These are phyloP conservation scores for Tubosaeta sp. DNA, from an alignment of 768 basidiomycete genomes.

Conservation along the genomic window DNA sequence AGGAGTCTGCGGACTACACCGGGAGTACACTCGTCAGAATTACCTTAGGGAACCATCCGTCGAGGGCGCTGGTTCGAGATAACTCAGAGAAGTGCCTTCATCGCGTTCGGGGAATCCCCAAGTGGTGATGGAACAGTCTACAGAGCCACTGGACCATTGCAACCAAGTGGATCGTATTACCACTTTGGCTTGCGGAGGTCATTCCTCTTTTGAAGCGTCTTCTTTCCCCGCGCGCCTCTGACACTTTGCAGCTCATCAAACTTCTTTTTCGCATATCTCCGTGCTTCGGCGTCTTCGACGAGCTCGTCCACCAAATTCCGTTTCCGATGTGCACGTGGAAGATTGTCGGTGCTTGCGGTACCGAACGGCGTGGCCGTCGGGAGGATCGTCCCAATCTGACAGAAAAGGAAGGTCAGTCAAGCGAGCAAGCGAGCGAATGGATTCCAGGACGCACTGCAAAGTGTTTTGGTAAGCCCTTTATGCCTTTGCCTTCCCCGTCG, in stretches of 20 bases:
- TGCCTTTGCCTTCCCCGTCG: constrained; percentile 78
- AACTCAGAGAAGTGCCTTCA: too few relatives aligned
- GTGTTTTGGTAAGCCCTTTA: constrained; percentile 81
- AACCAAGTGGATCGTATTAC: constrained; percentile 36
- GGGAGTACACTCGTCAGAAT: background rate
- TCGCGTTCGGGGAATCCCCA: background rate
- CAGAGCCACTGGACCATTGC: constrained; percentile 1
- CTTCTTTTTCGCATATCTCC: constrained; percentile 88
- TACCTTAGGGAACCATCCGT: constrained; percentile 9
- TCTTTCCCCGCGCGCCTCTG: constrained; percentile 64
- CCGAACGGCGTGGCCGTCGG: constrained; percentile 71
- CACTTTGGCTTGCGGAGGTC: constrained; percentile 64
- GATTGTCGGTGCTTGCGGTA: constrained; percentile 63
- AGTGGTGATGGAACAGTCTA: background rate
- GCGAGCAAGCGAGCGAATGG: constrained; percentile 1
- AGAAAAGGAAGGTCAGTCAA: constrained; percentile 6
- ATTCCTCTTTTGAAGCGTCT: constrained; percentile 64
- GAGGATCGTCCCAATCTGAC: constrained; percentile 76
- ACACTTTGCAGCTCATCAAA: constrained; percentile 73
- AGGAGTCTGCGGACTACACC: constrained; percentile 6
- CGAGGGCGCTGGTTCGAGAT: background rate
- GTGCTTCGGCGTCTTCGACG: constrained; percentile 82
- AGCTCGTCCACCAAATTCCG: constrained; percentile 85
- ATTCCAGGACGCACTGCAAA: constrained; percentile 65
- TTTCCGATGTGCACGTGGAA: constrained; percentile 66